A percentile compares a stretch with the other conserved stretches of the same genome.
phyloP scores from a whole-genome alignment of 176 grass and related monocot species.

The Dactylis glomerata region DNA sequence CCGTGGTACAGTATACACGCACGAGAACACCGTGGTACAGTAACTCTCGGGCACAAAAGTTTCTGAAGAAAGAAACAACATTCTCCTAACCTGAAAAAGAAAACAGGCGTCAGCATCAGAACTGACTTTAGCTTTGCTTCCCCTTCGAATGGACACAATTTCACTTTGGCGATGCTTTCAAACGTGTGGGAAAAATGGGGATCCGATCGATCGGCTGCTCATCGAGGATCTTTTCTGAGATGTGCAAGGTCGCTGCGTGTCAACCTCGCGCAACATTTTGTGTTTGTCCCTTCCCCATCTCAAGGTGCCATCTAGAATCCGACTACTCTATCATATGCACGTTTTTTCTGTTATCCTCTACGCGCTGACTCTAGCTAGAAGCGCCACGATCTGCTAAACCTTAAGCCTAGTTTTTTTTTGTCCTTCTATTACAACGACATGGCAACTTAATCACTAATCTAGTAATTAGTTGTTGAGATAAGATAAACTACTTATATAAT shows the following conservation, averaged over 20 bases:
- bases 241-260: background rate
- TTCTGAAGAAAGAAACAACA: background rate
- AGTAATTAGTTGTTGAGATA: background rate
- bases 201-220: background rate
- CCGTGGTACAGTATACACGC: background rate
- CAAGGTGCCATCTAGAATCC: background rate
- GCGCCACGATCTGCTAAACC: constrained; percentile 14
- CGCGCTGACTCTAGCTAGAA: background rate
- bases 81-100: background rate
- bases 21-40: background rate
- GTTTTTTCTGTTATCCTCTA: background rate
- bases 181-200: constrained; percentile 18
- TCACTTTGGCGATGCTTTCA: background rate
- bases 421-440: background rate
- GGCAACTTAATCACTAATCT: background rate
- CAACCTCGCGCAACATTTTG: background rate
- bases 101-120: background rate
- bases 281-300: background rate
- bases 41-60: background rate
- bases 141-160: background rate
- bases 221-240: constrained; percentile 2
- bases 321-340: background rate
- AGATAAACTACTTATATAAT: background rate
- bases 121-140: background rate
- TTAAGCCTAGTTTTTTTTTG: background rate